Percentiles rank a stretch among this genome's conserved stretches.
phyloP scores from a whole-genome alignment of 2,329 filamentous ascomycete genomes.

The Colletotrichum sidae region DNA sequence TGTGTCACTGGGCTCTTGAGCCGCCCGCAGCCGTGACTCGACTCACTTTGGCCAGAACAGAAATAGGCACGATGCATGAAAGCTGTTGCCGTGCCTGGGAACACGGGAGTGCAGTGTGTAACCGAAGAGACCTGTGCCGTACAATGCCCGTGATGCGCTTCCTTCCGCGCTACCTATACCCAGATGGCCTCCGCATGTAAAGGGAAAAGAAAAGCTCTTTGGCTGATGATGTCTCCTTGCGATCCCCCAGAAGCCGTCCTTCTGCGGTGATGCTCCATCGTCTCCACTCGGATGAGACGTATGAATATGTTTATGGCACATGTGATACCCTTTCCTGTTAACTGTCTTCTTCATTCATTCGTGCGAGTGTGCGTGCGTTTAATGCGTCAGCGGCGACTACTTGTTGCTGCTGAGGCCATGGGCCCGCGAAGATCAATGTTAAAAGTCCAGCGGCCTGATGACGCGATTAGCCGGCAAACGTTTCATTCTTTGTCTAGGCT shows the following conservation, averaged over 20 bases:
- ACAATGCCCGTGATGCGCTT: conserved; percentile 35
- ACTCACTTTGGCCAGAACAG: neutral
- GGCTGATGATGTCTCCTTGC: too few relatives aligned
- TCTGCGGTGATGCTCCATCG: too few relatives aligned
- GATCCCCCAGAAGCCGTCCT: too few relatives aligned
- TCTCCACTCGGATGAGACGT: too few relatives aligned
- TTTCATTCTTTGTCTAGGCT: conserved; percentile 45
- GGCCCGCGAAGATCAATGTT: conserved; percentile 49
- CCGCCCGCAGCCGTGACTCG: neutral
- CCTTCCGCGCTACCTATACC: conserved; percentile 6
- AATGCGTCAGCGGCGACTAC: conserved; percentile 41
- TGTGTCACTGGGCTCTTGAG: too few relatives aligned
- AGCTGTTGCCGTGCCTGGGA: conserved; percentile 29
- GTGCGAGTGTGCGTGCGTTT: conserved; percentile 3
- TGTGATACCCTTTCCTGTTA: too few relatives aligned
- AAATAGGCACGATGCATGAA: conserved; percentile 19
- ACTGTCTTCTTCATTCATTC: neutral
- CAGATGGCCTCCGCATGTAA: conserved; percentile 14
- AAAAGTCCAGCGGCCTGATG: conserved; percentile 60
- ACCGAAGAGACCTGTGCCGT: conserved; percentile 29
- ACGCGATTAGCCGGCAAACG: conserved; percentile 41
- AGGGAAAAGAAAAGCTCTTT: neutral
- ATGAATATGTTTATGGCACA: too few relatives aligned
- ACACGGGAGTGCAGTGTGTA: conserved; percentile 17
- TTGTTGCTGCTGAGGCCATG: conserved; percentile 39